Evolutionary conservation across 345 rosid species (phyloP).

Genomic region (Populus tremula): DNA sequence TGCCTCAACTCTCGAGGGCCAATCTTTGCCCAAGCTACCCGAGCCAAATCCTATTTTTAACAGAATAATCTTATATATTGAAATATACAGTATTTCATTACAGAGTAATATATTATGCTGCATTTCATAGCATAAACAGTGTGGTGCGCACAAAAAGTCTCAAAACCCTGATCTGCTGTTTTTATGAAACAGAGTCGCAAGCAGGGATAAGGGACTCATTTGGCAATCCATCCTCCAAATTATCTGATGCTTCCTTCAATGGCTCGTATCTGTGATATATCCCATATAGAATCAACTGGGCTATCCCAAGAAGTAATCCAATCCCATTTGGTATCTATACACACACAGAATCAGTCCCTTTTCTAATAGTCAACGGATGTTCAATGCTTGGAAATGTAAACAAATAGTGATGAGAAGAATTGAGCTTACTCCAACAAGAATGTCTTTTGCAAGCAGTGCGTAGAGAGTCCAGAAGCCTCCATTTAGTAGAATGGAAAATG

Average conservation of each 20-base stretch:
- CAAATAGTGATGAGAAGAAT: neutral
- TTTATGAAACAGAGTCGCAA: neutral
- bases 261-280: constrained; percentile 27
- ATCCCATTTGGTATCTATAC: constrained; percentile 55
- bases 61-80: too few species aligned
- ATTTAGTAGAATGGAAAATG: constrained; percentile 43
- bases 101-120: too few species aligned
- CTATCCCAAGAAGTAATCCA: constrained; percentile 45
- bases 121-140: too few species aligned
- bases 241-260: constrained; percentile 1
- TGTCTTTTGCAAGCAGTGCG: constrained; percentile 43
- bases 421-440: constrained; percentile 48
- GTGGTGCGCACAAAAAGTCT: too few species aligned
- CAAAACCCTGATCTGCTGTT: too few species aligned
- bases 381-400: too few species aligned
- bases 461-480: constrained; percentile 56
- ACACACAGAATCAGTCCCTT: too few species aligned
- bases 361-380: too few species aligned
- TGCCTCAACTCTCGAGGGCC: too few species aligned
- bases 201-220: constrained; percentile 26
- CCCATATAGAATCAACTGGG: constrained; percentile 47
- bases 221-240: constrained; percentile 22
- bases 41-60: too few species aligned
- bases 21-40: too few species aligned
- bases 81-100: too few species aligned